Base-by-base conservation (phyloP, 2,329 filamentous ascomycete species). In the Xylariaceae sp. region DNA sequence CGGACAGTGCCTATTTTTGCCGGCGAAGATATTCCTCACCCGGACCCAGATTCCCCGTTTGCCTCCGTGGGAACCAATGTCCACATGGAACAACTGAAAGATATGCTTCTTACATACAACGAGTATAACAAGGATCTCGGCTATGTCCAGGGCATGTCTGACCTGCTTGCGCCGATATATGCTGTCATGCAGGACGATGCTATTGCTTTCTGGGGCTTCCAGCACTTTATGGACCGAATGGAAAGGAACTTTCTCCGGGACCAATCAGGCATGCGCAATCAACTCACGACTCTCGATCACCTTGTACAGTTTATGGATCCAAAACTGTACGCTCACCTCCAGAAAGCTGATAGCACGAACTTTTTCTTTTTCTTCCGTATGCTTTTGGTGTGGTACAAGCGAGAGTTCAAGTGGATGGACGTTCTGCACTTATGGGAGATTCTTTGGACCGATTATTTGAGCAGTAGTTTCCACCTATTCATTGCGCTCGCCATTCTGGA, bases 331-430 rank as follows among this genome's bases (percentile, higher is more conserved):
- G 80, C 89, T 2, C 94, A 99, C 65, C 83, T 99, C 0, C 85
- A 96, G 71, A 86, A 83, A 13, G 90, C 92, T 16, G 95, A 99
- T 66, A 95, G 89, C 67, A 99, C 94, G 20, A 99, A 99, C 72
- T 99, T 99, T 74, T 99, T 99, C 75, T 99, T 99, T 78, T 97
- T 99, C 79, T 99, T 97, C 83, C 89, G 94, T 55, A 97, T 97
- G 94, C 80, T 99, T 27, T 80, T 99, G 1, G 94, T 99, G 8
- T 99, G 94, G 94, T 99, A 94, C 73, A 99, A 99, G 78, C 88
- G 94, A 41, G 94, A 99, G 73, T 99, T 99, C 65, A 82, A 85
- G 62, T 99, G 93, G 91, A 72, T 81, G 41, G 92, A 97, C 67
- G 85, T 96, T 9, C 76, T 97, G 27, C 83, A 89, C 15, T 77